Evolutionary conservation across 495 filamentous ascomycete genomes (phyloP).

Genomic region (Neurospora sp.): DNA sequence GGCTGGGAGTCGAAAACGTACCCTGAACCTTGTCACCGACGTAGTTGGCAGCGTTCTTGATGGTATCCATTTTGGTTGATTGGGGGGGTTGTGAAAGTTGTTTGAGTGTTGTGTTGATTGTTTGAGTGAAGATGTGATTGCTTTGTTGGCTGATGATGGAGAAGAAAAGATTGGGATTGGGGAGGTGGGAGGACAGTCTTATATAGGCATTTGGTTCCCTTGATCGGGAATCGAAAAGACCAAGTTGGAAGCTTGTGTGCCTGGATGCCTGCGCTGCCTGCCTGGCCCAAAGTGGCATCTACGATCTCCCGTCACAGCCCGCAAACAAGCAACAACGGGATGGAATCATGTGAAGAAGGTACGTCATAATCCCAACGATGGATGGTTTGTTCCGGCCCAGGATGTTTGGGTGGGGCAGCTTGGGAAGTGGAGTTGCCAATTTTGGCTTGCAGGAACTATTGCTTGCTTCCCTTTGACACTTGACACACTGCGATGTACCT

Average conservation of each 20-base stretch:
- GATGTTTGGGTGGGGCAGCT: not conserved
- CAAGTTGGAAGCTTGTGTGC: slow-evolving; percentile 13
- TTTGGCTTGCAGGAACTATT: not conserved
- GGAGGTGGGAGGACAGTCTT: slow-evolving; percentile 8
- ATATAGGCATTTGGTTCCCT: slow-evolving; percentile 16
- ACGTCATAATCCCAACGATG: not conserved
- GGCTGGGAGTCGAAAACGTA: slow-evolving; percentile 1
- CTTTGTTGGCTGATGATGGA: slow-evolving; percentile 22
- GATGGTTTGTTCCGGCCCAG: not conserved
- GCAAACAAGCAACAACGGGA: not conserved
- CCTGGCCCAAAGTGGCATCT: not conserved
- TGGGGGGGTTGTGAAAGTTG: not conserved
- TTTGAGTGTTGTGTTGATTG: slow-evolving; percentile 17
- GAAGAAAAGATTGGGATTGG: slow-evolving; percentile 7
- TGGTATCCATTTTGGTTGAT: slow-evolving; percentile 44
- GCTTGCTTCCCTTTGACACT: not conserved
- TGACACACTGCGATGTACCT: not conserved
- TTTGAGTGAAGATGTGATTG: slow-evolving; percentile 10
- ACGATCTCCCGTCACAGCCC: not conserved
- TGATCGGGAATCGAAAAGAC: not conserved
- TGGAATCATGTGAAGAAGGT: slow-evolving; percentile 5
- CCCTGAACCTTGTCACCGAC: slow-evolving; percentile 49
- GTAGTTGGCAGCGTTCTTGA: slow-evolving; percentile 52
- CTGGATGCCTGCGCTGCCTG: not conserved
- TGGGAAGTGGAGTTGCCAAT: not conserved